Percentiles rank a stretch among this genome's conserved stretches.
These are phyloP conservation scores for Inonotus hispidus DNA, from an alignment of 1,284 basidiomycete species.

Conservation along the genomic window DNA sequence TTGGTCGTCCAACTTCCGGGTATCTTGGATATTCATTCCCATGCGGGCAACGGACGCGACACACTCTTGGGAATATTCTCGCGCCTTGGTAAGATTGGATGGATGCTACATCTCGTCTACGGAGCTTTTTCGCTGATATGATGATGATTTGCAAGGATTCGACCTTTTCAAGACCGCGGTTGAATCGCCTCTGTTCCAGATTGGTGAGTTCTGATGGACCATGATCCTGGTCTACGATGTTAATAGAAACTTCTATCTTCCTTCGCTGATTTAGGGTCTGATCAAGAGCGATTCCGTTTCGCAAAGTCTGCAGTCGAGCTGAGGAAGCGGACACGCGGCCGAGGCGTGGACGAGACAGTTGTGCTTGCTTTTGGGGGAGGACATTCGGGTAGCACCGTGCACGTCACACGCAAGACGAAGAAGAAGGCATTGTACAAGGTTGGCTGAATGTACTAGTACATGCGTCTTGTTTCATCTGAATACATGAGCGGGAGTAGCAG, in stretches of 20 bases:
- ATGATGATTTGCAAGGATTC: conserved; percentile 49
- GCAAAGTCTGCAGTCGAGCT: conserved; percentile 82
- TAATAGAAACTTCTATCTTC: conserved; percentile 5
- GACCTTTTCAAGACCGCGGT: conserved; percentile 77
- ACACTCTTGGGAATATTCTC: conserved; percentile 66
- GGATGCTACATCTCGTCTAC: background rate
- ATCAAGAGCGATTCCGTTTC: conserved; percentile 83
- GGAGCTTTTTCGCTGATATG: conserved; percentile 1
- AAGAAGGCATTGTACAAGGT: conserved; percentile 84
- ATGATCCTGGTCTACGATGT: background rate
- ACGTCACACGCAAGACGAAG: conserved; percentile 80
- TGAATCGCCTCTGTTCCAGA: conserved; percentile 70
- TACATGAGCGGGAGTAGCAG: conserved; percentile 15
- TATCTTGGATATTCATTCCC: conserved; percentile 38
- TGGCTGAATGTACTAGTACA: conserved; percentile 44
- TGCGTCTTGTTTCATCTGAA: conserved; percentile 5
- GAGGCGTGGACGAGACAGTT: conserved; percentile 73
- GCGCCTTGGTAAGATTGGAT: conserved; percentile 25
- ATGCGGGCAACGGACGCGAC: conserved; percentile 45
- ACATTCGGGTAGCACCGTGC: conserved; percentile 67
- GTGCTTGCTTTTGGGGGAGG: conserved; percentile 78
- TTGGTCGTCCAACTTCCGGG: conserved; percentile 68
- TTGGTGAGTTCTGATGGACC: conserved; percentile 46
- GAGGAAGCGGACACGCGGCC: conserved; percentile 63
- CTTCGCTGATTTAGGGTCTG: conserved; percentile 49